Evolutionary conservation across 345 rosid species (phyloP).

Genomic region (Euphorbia lathyris): DNA sequence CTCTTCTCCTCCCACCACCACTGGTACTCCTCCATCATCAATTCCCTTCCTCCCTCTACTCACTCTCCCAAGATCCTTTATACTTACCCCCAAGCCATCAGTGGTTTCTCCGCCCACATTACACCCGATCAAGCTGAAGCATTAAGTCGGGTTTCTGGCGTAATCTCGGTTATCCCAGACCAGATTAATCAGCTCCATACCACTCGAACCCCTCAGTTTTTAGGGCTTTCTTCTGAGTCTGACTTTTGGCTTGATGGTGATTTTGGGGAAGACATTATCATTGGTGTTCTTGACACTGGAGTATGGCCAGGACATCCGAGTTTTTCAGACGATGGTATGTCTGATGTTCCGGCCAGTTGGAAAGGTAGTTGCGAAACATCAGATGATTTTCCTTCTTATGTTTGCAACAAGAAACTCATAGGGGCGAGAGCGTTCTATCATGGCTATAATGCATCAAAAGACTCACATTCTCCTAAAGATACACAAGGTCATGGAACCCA

Average conservation of each 20-base stretch:
- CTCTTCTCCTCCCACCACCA: conserved; percentile 52
- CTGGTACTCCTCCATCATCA: conserved; percentile 67
- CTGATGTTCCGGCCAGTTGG: conserved; percentile 58
- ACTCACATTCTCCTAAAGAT: no score
- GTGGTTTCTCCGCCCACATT: conserved; percentile 80
- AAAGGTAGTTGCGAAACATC: conserved; percentile 77
- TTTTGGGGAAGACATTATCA: conserved; percentile 64
- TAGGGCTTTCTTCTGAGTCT: conserved; percentile 52
- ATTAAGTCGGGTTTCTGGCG: conserved; percentile 43
- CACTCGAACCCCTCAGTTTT: conserved; percentile 67
- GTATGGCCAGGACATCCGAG: conserved; percentile 81
- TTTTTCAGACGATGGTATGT: conserved; percentile 47
- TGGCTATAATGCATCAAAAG: no score
- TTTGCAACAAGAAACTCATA: no score
- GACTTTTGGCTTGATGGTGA: conserved; percentile 70
- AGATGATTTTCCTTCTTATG: no score
- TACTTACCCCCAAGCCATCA: conserved; percentile 50
- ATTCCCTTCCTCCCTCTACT: conserved; percentile 55
- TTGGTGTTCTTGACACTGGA: conserved; percentile 84
- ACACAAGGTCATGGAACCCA: no score
- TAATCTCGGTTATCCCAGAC: conserved; percentile 69
- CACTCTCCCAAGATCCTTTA: no score
- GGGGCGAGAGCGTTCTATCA: no score
- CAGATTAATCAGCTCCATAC: no score
- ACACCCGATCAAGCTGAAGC: conserved; percentile 41